Conservation (phyloP, 305 asterid genomes). For the Rubia balearica region DNA sequence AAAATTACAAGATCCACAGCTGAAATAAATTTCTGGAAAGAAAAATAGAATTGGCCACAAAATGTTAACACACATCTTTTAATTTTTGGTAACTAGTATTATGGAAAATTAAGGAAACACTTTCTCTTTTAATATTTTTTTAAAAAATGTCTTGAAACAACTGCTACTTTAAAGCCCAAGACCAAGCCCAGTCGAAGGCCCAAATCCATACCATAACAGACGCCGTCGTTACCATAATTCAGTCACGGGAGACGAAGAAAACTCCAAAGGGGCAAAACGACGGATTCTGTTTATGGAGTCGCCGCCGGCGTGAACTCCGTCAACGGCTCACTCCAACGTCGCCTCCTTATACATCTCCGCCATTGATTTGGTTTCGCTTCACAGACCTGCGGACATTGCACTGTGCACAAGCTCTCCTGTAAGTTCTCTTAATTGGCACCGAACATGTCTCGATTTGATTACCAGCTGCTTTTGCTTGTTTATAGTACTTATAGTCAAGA, state of each 20-base stretch:
- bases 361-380: too few relatives aligned
- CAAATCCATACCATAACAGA: background rate
- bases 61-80: too few relatives aligned
- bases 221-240: background rate
- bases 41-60: too few relatives aligned
- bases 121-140: too few relatives aligned
- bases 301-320: background rate
- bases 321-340: background rate
- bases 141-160: too few relatives aligned
- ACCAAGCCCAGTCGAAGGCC: background rate
- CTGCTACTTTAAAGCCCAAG: conserved; percentile 8
- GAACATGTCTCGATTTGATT: background rate
- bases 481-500: background rate
- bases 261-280: background rate
- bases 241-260: background rate
- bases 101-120: too few relatives aligned
- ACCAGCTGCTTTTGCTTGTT: background rate
- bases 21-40: too few relatives aligned
- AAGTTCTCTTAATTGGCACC: background rate
- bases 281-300: background rate
- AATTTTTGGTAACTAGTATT: too few relatives aligned
- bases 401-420: conserved; percentile 34
- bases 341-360: too few relatives aligned
- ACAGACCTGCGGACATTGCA: too few relatives aligned
- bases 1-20: too few relatives aligned